Evolutionary conservation across 2,329 filamentous ascomycete genomes (phyloP).

Genomic region (Myriosclerotinia scirpicola): DNA sequence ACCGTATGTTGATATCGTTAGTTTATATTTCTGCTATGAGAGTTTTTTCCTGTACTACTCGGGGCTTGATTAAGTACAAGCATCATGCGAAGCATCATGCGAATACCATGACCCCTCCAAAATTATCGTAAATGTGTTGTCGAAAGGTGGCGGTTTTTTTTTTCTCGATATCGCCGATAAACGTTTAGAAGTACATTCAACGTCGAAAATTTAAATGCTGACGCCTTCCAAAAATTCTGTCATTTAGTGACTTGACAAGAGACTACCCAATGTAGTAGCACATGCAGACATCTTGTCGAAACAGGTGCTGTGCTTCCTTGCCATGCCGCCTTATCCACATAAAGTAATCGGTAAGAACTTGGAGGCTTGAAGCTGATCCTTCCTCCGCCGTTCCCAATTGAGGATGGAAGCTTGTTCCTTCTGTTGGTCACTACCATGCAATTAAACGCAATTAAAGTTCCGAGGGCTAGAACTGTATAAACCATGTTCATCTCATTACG

Average conservation of each 20-base stretch:
- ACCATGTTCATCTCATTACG: conserved; percentile 17
- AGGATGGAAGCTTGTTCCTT: conserved; percentile 16
- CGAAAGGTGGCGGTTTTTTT: conserved; percentile 20
- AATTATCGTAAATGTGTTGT: conserved; percentile 24
- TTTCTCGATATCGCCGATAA: conserved; percentile 13
- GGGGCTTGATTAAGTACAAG: conserved; percentile 19
- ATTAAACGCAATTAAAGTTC: conserved; percentile 19
- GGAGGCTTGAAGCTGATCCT: conserved; percentile 23
- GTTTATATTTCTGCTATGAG: background rate
- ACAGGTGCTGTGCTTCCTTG: conserved; percentile 23
- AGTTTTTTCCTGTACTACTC: conserved; percentile 12
- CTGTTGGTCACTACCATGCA: conserved; percentile 18
- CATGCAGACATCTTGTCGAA: conserved; percentile 20
- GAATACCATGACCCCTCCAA: conserved; percentile 18
- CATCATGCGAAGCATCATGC: conserved; percentile 24
- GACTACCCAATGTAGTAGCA: conserved; percentile 20
- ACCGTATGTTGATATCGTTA: conserved; percentile 4
- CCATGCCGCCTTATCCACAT: conserved; percentile 24
- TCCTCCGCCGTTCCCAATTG: conserved; percentile 20
- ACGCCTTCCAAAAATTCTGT: conserved; percentile 22
- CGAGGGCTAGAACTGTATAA: conserved; percentile 16
- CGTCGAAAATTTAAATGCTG: conserved; percentile 22
- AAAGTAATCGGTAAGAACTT: conserved; percentile 25
- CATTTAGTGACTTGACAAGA: conserved; percentile 16
- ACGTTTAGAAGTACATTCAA: conserved; percentile 16